Percentiles rank a stretch among this genome's conserved stretches.
Evolutionary conservation across 2,329 filamentous ascomycete species (phyloP).

Genomic region (Periconia sp.): DNA sequence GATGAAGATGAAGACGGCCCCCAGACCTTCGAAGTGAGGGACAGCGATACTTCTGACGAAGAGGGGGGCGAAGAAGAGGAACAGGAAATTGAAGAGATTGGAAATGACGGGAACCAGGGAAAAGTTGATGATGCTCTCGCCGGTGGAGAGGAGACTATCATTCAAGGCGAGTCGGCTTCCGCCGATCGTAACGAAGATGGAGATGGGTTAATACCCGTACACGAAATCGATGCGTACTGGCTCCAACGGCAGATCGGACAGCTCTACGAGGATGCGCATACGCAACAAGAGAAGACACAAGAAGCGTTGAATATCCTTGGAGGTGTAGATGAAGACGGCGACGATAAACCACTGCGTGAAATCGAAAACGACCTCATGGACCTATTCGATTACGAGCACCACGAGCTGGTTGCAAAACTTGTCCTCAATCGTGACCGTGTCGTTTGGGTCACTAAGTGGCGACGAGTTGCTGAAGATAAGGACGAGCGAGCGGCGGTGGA

Average conservation of each 20-base stretch:
- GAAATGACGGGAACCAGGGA: constrained; percentile 53
- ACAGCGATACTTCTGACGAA: constrained; percentile 74
- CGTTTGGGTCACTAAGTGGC: constrained; percentile 90
- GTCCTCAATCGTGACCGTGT: constrained; percentile 92
- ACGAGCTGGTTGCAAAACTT: constrained; percentile 86
- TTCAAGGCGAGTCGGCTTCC: constrained; percentile 65
- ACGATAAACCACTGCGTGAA: constrained; percentile 84
- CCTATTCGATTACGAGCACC: constrained; percentile 94
- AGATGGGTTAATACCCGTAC: constrained; percentile 69
- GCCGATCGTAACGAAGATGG: constrained; percentile 44
- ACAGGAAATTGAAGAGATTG: constrained; percentile 61
- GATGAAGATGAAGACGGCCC: constrained; percentile 74
- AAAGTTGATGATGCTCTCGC: constrained; percentile 52
- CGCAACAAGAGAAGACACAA: constrained; percentile 88
- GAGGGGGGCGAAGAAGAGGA: constrained; percentile 66
- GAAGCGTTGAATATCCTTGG: constrained; percentile 81
- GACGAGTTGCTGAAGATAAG: constrained; percentile 77
- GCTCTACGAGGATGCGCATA: constrained; percentile 87
- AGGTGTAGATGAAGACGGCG: constrained; percentile 72
- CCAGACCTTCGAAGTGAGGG: constrained; percentile 81
- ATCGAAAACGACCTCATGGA: constrained; percentile 99
- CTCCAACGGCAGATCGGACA: constrained; percentile 87
- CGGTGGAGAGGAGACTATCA: constrained; percentile 74
- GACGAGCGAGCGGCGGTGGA: constrained; percentile 74
- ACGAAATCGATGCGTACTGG: constrained; percentile 98